These are phyloP conservation scores for Physaria fendleri DNA, from an alignment of 345 rosid genomes.

Conservation along the genomic window DNA sequence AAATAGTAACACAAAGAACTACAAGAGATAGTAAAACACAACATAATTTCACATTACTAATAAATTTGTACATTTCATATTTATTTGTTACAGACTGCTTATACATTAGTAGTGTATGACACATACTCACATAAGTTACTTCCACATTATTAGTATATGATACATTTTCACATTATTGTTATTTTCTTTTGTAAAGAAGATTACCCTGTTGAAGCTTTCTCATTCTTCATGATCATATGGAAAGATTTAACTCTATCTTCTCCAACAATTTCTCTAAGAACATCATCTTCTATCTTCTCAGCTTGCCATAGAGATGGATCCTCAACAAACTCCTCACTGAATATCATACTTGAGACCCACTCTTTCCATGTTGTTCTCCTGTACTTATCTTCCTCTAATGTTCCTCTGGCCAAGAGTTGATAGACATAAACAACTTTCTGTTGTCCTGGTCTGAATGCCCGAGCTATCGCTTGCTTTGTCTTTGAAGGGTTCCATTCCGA, in stretches of 20 bases:
- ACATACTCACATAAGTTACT: not conserved
- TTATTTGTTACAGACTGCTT: not conserved
- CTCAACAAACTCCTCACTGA: slow-evolving; percentile 86
- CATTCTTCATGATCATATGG: slow-evolving; percentile 95
- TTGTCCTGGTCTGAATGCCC: slow-evolving; percentile 93
- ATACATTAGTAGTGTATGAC: not conserved
- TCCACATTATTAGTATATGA: not conserved
- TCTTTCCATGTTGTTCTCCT: slow-evolving; percentile 94
- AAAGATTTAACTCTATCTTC: slow-evolving; percentile 82
- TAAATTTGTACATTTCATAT: not conserved
- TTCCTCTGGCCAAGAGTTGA: slow-evolving; percentile 73
- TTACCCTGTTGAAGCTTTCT: slow-evolving; percentile 83
- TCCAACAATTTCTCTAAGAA: slow-evolving; percentile 76
- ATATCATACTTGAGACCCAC: slow-evolving; percentile 95
- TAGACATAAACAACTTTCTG: slow-evolving; percentile 87
- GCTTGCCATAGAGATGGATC: slow-evolving; percentile 91
- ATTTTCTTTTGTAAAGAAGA: not conserved
- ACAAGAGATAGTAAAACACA: not conserved
- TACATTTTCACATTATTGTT: not conserved
- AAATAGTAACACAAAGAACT: too few species aligned
- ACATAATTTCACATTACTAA: not conserved
- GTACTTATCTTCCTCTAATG: slow-evolving; percentile 87
- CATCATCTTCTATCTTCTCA: slow-evolving; percentile 83
- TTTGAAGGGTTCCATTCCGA: slow-evolving; percentile 96
- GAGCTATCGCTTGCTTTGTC: slow-evolving; percentile 92